Conservation (phyloP, 306 rosid species). For the Oemleria cerasiformis region DNA sequence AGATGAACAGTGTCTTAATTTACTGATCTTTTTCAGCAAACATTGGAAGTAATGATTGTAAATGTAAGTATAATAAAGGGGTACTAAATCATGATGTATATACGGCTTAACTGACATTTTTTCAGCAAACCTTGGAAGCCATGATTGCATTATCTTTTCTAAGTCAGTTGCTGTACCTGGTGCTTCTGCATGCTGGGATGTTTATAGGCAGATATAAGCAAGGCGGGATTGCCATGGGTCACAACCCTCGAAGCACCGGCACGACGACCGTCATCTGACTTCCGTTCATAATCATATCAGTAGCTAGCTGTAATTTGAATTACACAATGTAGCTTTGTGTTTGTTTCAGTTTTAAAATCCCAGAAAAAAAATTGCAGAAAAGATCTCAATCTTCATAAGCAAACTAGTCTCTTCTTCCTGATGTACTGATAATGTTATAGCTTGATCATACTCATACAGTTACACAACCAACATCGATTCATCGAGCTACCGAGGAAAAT, state of each 20-base stretch:
- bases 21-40: too few relatives aligned
- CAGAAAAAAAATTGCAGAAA: neutral
- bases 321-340: neutral
- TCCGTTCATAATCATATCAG: neutral
- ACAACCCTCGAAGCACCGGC: neutral
- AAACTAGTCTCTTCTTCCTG: neutral
- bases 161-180: conserved; percentile 36
- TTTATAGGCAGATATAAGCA: conserved; percentile 31
- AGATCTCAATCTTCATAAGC: neutral
- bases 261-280: conserved; percentile 11
- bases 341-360: neutral
- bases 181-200: conserved; percentile 36
- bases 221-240: neutral
- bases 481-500: conserved; percentile 1
- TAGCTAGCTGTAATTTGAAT: neutral
- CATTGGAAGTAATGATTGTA: too few relatives aligned
- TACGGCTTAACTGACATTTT: neutral
- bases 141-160: conserved; percentile 32
- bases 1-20: too few relatives aligned
- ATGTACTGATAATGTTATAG: neutral
- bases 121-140: conserved; percentile 35
- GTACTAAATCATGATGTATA: too few relatives aligned
- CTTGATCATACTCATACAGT: neutral
- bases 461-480: neutral
- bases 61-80: too few relatives aligned